A percentile compares a stretch with the other conserved stretches of the same genome.
Conservation (phyloP, 1,139 yeast species). For the Pichia sp. region DNA sequence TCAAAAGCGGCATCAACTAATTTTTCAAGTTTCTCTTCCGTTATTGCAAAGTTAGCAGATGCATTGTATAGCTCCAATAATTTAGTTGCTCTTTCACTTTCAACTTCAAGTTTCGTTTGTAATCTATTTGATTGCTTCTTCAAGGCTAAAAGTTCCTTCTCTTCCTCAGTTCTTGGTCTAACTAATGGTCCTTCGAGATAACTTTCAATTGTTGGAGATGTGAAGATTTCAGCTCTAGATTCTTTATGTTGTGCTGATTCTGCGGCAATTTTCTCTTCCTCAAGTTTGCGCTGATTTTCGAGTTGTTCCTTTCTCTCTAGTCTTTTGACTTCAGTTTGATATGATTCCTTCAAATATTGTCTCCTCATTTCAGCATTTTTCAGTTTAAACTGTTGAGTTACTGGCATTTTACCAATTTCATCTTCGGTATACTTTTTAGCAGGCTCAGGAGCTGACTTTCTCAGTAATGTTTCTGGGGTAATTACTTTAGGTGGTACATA, state of each 20-base stretch:
- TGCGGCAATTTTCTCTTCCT: conserved; percentile 30
- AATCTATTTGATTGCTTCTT: conserved; percentile 49
- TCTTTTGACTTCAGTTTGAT: conserved; percentile 51
- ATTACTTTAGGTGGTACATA: conserved; percentile 48
- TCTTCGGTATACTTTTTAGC: conserved; percentile 26
- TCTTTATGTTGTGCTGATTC: conserved; percentile 31
- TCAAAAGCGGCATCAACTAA: conserved; percentile 51
- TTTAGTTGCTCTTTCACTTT: conserved; percentile 43
- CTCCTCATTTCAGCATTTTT: conserved; percentile 67
- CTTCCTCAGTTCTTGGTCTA: conserved; percentile 65
- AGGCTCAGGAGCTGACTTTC: conserved; percentile 32
- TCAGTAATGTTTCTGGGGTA: conserved; percentile 29
- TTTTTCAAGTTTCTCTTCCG: conserved; percentile 52
- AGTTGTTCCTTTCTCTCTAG: conserved; percentile 34
- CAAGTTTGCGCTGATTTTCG: conserved; percentile 27
- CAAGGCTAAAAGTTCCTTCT: conserved; percentile 41
- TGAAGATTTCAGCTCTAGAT: conserved; percentile 52
- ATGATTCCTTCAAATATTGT: conserved; percentile 59
- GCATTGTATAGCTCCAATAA: conserved; percentile 68
- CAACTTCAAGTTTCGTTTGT: conserved; percentile 35
- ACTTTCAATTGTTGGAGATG: conserved; percentile 74
- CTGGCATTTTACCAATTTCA: conserved; percentile 33
- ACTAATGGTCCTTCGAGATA: conserved; percentile 63
- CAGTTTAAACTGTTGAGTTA: conserved; percentile 46
- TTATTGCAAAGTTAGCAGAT: conserved; percentile 56